Evolutionary conservation across 2,329 filamentous ascomycete species (phyloP).

Genomic region (Blastomyces emzantsi): DNA sequence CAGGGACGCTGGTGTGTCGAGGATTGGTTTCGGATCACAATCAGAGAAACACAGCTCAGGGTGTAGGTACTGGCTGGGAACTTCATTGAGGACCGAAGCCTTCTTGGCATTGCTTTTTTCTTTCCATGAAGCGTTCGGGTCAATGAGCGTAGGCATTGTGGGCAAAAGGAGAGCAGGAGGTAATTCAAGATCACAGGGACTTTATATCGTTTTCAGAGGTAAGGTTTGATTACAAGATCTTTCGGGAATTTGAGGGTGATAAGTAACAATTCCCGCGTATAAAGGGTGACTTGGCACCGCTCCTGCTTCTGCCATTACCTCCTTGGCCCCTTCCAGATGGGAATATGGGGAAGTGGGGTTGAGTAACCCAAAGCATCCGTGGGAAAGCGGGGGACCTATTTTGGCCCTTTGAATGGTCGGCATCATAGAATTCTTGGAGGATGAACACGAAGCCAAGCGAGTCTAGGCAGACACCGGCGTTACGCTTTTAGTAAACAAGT

Average conservation of each 20-base stretch:
- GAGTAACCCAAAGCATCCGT: not conserved
- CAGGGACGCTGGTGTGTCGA: not conserved
- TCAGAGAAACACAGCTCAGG: conserved; percentile 3
- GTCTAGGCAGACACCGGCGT: not conserved
- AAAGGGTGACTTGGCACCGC: not conserved
- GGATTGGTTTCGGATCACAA: not conserved
- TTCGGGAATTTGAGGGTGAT: not conserved
- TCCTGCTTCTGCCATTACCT: not conserved
- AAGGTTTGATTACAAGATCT: not conserved
- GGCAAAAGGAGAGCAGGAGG: not conserved
- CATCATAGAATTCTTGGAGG: no score
- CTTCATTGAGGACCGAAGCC: conserved; percentile 2
- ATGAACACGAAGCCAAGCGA: no score
- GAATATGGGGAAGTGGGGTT: not conserved
- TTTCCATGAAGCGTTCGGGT: conserved; percentile 2
- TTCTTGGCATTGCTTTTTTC: conserved; percentile 4
- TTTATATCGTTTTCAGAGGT: not conserved
- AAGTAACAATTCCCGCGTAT: not conserved
- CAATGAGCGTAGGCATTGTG: conserved; percentile 3
- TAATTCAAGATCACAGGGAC: not conserved
- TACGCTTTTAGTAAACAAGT: not conserved
- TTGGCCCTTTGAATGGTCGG: no score
- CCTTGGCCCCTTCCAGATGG: not conserved
- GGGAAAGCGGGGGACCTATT: not conserved
- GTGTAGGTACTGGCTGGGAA: not conserved